A percentile compares a stretch with the other conserved stretches of the same genome.
phyloP scores from a whole-genome alignment of 2,329 filamentous ascomycete species.

The Zymoseptoria crescenta region DNA sequence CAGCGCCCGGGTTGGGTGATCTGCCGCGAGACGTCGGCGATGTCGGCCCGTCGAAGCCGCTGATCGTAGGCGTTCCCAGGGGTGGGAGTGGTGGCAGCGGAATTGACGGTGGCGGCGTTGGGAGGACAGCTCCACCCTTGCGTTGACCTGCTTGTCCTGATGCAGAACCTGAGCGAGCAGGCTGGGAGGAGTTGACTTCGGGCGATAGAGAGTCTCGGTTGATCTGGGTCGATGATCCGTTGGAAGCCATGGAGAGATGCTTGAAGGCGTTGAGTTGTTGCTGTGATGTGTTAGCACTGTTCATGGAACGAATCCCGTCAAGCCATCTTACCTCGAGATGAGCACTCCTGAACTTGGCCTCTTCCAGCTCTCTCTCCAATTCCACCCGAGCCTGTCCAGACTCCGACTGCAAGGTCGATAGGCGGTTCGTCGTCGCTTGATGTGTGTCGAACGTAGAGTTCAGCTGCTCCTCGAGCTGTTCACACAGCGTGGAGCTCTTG shows the following conservation, averaged over 20 bases:
- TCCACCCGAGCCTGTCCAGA: slow-evolving; percentile 38
- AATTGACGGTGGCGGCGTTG: slow-evolving; percentile 89
- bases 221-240: slow-evolving; percentile 20
- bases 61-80: slow-evolving; percentile 34
- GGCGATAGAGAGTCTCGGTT: slow-evolving; percentile 42
- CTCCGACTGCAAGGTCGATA: slow-evolving; percentile 58
- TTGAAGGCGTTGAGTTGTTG: slow-evolving; percentile 41
- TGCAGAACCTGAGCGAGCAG: slow-evolving; percentile 48
- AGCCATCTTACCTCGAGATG: slow-evolving; percentile 61
- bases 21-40: slow-evolving; percentile 45
- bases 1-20: slow-evolving; percentile 51
- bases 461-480: slow-evolving; percentile 94
- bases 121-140: slow-evolving; percentile 79
- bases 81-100: slow-evolving; percentile 85
- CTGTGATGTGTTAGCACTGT: slow-evolving; percentile 46
- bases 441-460: slow-evolving; percentile 93
- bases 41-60: slow-evolving; percentile 38
- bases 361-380: slow-evolving; percentile 59
- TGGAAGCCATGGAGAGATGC: slow-evolving; percentile 27
- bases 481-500: slow-evolving; percentile 84
- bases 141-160: slow-evolving; percentile 66
- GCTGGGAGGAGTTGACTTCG: slow-evolving; percentile 32
- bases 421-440: slow-evolving; percentile 71
- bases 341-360: slow-evolving; percentile 66
- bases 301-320: background rate